A percentile compares a stretch with the other conserved stretches of the same genome.
phyloP scores from a whole-genome alignment of 1,284 basidiomycete genomes.

The Fomitiporia mediterranea region DNA sequence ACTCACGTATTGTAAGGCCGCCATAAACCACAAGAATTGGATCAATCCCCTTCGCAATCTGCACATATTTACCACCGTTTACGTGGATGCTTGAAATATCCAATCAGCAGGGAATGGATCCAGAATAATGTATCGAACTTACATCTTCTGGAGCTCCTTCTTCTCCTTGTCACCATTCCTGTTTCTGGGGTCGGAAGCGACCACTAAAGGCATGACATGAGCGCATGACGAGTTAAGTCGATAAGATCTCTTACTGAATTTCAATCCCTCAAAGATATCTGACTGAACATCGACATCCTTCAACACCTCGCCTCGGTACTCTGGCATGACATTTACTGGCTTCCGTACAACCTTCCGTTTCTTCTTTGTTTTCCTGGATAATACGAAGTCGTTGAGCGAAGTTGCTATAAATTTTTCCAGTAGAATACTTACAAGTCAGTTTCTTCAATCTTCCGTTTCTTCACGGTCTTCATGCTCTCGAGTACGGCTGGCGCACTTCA shows the following conservation, averaged over 20 bases:
- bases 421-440: constrained; percentile 42
- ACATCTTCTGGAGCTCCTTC: constrained; percentile 61
- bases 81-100: constrained; percentile 54
- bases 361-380: constrained; percentile 51
- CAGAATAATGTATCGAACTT: constrained; percentile 23
- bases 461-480: constrained; percentile 54
- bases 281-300: constrained; percentile 55
- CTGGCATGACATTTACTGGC: constrained; percentile 59
- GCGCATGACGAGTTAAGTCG: background rate
- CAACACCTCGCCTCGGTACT: constrained; percentile 58
- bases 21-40: constrained; percentile 61
- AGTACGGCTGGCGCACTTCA: constrained; percentile 38
- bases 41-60: constrained; percentile 46
- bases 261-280: constrained; percentile 66
- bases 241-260: constrained; percentile 58
- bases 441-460: constrained; percentile 67
- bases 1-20: constrained; percentile 52
- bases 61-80: constrained; percentile 72
- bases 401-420: background rate
- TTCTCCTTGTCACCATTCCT: constrained; percentile 65
- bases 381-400: background rate
- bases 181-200: constrained; percentile 73
- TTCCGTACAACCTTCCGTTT: constrained; percentile 59
- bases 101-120: background rate
- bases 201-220: constrained; percentile 42